Conservation (phyloP, 768 basidiomycete genomes). For the Tulasnella calospora region DNA sequence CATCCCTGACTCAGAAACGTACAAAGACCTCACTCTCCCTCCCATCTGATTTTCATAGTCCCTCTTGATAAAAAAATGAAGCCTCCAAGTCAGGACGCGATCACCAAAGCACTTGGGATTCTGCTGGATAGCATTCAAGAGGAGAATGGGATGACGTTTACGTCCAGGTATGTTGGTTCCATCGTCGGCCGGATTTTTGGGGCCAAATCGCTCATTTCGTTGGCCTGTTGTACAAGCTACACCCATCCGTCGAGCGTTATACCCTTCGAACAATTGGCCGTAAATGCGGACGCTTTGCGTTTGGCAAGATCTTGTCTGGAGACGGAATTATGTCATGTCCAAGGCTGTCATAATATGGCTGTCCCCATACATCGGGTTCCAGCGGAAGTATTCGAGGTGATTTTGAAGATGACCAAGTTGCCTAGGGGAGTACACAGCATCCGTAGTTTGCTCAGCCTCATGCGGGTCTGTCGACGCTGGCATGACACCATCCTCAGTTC, state of each 20-base stretch:
- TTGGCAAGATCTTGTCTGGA: neutral
- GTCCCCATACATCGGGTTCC: neutral
- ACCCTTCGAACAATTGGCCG: neutral
- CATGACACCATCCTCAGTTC: neutral
- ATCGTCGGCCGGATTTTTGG: no score
- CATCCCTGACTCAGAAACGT: no score
- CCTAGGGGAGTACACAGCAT: neutral
- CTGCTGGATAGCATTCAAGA: neutral
- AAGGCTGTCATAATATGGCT: neutral
- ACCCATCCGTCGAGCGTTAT: neutral
- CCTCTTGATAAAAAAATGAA: neutral
- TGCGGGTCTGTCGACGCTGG: neutral
- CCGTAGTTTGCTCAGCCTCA: neutral
- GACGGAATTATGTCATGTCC: neutral
- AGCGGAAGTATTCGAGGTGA: neutral
- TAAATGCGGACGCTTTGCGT: neutral
- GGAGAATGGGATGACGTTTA: neutral
- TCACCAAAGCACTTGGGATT: neutral
- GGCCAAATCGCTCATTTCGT: neutral
- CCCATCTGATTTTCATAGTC: no score
- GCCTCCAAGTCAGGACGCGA: neutral
- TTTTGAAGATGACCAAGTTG: neutral
- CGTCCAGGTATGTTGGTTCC: neutral
- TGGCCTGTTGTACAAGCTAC: neutral
- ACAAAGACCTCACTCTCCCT: no score